Percentiles rank a stretch among this genome's conserved stretches.
These are phyloP conservation scores for Geotrichum bryndzae DNA, from an alignment of 1,139 yeast species.

Conservation along the genomic window DNA sequence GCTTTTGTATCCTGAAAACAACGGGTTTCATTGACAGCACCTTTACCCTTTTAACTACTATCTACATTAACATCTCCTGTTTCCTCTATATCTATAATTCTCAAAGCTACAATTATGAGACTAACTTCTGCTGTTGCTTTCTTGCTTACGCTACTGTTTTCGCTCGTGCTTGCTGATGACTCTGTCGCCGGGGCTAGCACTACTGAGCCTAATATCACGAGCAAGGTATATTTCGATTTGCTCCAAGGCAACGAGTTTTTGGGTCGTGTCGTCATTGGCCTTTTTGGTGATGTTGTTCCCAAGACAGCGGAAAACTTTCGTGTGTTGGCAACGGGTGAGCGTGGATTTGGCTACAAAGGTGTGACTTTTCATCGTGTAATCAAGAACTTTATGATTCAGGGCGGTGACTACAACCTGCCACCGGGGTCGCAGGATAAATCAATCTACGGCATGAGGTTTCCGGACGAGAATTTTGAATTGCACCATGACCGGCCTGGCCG, in stretches of 20 bases:
- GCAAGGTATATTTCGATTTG: constrained; percentile 79
- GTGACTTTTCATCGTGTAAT: constrained; percentile 98
- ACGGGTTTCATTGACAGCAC: neutral
- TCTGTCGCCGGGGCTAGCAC: neutral
- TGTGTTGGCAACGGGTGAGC: constrained; percentile 94
- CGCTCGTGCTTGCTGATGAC: neutral
- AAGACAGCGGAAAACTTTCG: constrained; percentile 98
- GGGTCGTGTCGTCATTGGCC: constrained; percentile 74
- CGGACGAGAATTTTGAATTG: constrained; percentile 88
- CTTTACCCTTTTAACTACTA: neutral
- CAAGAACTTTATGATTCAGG: constrained; percentile 97
- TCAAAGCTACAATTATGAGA: neutral
- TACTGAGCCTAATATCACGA: constrained; percentile 44
- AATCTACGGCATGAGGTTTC: constrained; percentile 91
- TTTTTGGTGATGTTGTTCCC: constrained; percentile 91
- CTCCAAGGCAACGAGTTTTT: constrained; percentile 68
- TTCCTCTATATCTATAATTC: neutral
- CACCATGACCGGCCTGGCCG: constrained; percentile 90
- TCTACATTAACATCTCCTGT: neutral
- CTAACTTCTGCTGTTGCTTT: neutral
- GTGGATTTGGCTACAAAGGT: constrained; percentile 89
- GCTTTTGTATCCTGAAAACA: neutral
- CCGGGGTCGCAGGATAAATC: constrained; percentile 94
- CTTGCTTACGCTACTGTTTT: neutral
- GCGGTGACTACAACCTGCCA: constrained; percentile 82